A percentile compares a stretch with the other conserved stretches of the same genome.
These are phyloP conservation scores for Neurospora sp. DNA, from an alignment of 2,329 filamentous ascomycete genomes.

Conservation along the genomic window DNA sequence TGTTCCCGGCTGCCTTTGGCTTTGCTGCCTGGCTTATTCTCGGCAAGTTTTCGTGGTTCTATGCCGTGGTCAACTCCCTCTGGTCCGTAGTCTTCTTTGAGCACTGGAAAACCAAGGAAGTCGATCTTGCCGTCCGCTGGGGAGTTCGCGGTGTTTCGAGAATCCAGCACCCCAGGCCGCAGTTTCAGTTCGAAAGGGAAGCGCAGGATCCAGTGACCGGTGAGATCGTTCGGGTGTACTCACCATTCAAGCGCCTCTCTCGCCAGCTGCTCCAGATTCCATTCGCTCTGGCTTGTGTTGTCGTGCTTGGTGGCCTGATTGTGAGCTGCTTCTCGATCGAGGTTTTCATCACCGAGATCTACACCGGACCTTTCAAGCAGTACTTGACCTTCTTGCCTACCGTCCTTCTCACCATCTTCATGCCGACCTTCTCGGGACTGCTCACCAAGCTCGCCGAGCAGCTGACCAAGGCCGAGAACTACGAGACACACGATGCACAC, in stretches of 20 bases:
- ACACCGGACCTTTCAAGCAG: conserved; percentile 77
- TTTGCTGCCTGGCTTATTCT: conserved; percentile 71
- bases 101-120: conserved; percentile 91
- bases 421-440: conserved; percentile 68
- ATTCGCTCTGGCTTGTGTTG: conserved; percentile 66
- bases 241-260: conserved; percentile 62
- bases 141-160: conserved; percentile 74
- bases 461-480: conserved; percentile 81
- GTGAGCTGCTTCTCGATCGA: conserved; percentile 84
- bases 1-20: conserved; percentile 74
- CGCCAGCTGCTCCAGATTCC: conserved; percentile 76
- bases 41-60: conserved; percentile 73
- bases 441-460: conserved; percentile 68
- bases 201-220: conserved; percentile 73
- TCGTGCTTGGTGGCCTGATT: conserved; percentile 72
- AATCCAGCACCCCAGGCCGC: conserved; percentile 66
- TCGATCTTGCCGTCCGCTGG: conserved; percentile 80
- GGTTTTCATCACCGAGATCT: conserved; percentile 91
- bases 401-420: conserved; percentile 68
- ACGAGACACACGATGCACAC: conserved; percentile 75
- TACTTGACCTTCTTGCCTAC: conserved; percentile 83
- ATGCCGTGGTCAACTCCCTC: conserved; percentile 68
- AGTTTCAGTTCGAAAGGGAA: conserved; percentile 73
- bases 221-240: conserved; percentile 66
- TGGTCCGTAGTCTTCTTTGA: conserved; percentile 89